phyloP scores from a whole-genome alignment of 768 basidiomycete species.

The Trametes elegans region DNA sequence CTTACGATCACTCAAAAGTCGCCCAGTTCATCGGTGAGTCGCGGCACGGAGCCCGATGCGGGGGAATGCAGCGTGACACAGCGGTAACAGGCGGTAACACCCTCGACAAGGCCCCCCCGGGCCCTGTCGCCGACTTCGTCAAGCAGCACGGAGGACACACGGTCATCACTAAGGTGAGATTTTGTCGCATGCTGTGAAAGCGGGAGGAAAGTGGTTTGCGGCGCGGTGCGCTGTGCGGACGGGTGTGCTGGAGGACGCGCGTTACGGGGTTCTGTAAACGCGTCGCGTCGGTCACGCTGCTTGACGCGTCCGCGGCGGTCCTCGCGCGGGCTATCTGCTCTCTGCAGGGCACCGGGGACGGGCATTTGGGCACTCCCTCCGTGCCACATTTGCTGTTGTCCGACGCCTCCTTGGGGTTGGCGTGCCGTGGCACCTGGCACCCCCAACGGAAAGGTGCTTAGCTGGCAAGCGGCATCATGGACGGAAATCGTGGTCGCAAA shows the following conservation, averaged over 20 bases:
- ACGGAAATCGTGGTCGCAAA: constrained; percentile 5
- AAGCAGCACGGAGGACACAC: constrained; percentile 91
- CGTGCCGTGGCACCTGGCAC: no score
- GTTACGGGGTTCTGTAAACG: background rate
- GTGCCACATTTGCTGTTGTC: background rate
- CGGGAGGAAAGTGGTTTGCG: background rate
- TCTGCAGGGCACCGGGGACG: no score
- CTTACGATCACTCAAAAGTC: constrained; percentile 57
- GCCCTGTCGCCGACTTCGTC: constrained; percentile 88
- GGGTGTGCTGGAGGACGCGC: background rate
- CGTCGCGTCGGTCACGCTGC: constrained; percentile 1
- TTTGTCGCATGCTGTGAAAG: background rate
- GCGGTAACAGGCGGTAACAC: constrained; percentile 80
- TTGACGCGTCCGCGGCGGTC: background rate
- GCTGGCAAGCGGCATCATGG: background rate
- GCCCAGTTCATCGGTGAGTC: constrained; percentile 60
- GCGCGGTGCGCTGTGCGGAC: background rate
- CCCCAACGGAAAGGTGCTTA: background rate
- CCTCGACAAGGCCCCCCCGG: constrained; percentile 76
- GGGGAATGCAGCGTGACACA: constrained; percentile 13
- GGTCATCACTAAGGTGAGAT: constrained; percentile 90
- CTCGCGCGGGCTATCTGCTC: background rate
- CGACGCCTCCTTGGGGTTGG: background rate
- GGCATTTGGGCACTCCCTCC: no score
- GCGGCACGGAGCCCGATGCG: constrained; percentile 11